These are phyloP conservation scores for Buxus sempervirens DNA, from an alignment of 164 flowering plant species.

Conservation along the genomic window DNA sequence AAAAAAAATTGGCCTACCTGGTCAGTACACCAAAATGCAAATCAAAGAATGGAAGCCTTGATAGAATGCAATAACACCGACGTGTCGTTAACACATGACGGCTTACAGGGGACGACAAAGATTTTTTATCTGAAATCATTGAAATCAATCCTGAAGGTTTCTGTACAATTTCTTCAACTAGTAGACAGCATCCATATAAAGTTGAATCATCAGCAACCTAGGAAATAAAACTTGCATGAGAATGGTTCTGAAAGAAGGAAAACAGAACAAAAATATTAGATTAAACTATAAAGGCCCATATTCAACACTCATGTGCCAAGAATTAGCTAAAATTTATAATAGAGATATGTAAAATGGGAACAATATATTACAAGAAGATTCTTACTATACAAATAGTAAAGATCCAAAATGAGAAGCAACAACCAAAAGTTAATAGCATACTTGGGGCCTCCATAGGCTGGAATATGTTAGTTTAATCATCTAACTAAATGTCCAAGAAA, in stretches of 20 bases:
- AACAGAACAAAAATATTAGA: not conserved
- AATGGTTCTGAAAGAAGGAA: not conserved
- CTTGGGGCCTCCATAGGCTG: no score
- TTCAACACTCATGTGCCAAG: no score
- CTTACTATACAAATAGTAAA: no score
- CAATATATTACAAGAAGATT: no score
- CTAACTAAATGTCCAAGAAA: no score
- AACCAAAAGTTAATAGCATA: no score
- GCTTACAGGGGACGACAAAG: slow-evolving; percentile 39
- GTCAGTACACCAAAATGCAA: slow-evolving; percentile 89
- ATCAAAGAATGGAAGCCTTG: slow-evolving; percentile 94
- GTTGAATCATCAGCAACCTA: slow-evolving; percentile 98
- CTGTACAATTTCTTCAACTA: slow-evolving; percentile 87
- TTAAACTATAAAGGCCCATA: no score
- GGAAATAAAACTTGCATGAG: slow-evolving; percentile 8
- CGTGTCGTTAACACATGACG: slow-evolving; percentile 79
- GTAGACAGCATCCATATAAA: slow-evolving; percentile 90
- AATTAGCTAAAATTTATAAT: no score
- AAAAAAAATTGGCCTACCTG: slow-evolving; percentile 42
- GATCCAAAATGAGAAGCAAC: no score
- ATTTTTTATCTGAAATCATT: slow-evolving; percentile 52
- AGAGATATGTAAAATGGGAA: no score
- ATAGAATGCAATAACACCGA: slow-evolving; percentile 95
- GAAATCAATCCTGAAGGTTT: slow-evolving; percentile 88
- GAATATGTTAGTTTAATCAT: no score